phyloP scores from a whole-genome alignment of 495 filamentous ascomycete genomes.

The Penicillium crystallinum region DNA sequence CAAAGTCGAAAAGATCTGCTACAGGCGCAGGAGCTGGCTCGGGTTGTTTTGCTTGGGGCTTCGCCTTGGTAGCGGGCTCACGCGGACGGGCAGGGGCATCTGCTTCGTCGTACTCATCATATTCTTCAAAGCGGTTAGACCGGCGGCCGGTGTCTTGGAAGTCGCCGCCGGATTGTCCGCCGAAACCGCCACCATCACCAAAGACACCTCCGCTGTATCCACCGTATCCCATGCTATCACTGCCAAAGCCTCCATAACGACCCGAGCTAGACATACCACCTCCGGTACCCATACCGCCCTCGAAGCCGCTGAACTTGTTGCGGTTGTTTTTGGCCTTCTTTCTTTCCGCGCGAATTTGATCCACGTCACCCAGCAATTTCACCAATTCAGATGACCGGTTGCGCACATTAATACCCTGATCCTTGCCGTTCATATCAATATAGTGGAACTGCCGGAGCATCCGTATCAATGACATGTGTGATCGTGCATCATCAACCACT shows the following conservation, averaged over 20 bases:
- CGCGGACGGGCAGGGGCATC: slow-evolving; percentile 48
- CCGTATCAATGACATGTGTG: slow-evolving; percentile 89
- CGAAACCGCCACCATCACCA: slow-evolving; percentile 55
- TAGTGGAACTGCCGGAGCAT: slow-evolving; percentile 99
- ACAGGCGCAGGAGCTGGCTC: slow-evolving; percentile 46
- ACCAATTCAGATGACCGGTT: slow-evolving; percentile 94
- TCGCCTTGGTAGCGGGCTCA: slow-evolving; percentile 33
- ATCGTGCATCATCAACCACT: slow-evolving; percentile 94
- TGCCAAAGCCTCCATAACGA: slow-evolving; percentile 87
- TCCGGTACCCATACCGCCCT: slow-evolving; percentile 64
- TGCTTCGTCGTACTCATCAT: slow-evolving; percentile 90
- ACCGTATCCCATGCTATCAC: slow-evolving; percentile 66
- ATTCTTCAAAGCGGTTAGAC: slow-evolving; percentile 86
- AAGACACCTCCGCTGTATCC: slow-evolving; percentile 84
- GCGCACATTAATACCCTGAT: slow-evolving; percentile 96
- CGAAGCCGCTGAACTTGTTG: slow-evolving; percentile 91
- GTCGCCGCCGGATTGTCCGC: slow-evolving; percentile 35
- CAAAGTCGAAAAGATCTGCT: slow-evolving; percentile 75
- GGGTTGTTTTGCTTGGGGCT: slow-evolving; percentile 65
- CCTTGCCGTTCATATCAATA: slow-evolving; percentile 95
- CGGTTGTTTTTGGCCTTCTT: slow-evolving; percentile 89
- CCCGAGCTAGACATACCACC: slow-evolving; percentile 53
- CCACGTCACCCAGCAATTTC: slow-evolving; percentile 89
- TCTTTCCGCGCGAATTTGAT: slow-evolving; percentile 82
- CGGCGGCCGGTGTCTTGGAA: slow-evolving; percentile 62